Evolutionary conservation across 2,329 filamentous ascomycete genomes (phyloP).

Genomic region (Exutisphaerella laricina): DNA sequence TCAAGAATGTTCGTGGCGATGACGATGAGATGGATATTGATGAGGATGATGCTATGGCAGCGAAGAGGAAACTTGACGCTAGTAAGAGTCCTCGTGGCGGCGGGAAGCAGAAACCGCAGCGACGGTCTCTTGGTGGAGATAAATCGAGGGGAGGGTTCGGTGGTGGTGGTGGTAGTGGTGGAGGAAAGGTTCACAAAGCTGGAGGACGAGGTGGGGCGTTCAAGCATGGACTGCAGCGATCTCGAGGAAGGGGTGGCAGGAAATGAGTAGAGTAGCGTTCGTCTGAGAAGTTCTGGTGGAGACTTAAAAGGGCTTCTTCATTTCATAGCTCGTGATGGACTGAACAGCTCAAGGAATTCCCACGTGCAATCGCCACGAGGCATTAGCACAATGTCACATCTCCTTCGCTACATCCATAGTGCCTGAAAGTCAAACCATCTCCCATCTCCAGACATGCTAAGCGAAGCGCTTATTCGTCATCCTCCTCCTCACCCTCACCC

Average conservation of each 20-base stretch:
- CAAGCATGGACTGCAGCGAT: conserved; percentile 21
- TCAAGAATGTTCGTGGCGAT: conserved; percentile 46
- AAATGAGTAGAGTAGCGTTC: too few relatives aligned
- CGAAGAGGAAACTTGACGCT: conserved; percentile 32
- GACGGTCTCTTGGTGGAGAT: conserved; percentile 24
- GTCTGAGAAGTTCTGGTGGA: too few relatives aligned
- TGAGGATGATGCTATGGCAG: conserved; percentile 35
- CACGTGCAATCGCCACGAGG: too few relatives aligned
- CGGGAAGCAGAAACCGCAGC: conserved; percentile 21
- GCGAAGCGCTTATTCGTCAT: conserved; percentile 75
- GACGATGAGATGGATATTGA: conserved; percentile 45
- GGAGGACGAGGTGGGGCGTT: conserved; percentile 15
- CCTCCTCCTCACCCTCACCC: conserved; percentile 94
- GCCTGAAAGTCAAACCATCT: too few relatives aligned
- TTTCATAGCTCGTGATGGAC: too few relatives aligned
- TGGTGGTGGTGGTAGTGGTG: conserved; percentile 6
- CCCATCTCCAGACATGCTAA: too few relatives aligned
- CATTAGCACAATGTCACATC: too few relatives aligned
- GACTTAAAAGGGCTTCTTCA: too few relatives aligned
- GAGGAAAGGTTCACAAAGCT: conserved; percentile 20
- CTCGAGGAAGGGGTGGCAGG: conserved; percentile 13
- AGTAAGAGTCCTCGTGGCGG: conserved; percentile 15
- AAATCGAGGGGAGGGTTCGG: conserved; percentile 17
- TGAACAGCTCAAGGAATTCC: too few relatives aligned
- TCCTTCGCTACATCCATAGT: too few relatives aligned